Percentiles rank a stretch among this genome's conserved stretches.
phyloP scores from a whole-genome alignment of 768 basidiomycete species.

The Agrocybe praecox region DNA sequence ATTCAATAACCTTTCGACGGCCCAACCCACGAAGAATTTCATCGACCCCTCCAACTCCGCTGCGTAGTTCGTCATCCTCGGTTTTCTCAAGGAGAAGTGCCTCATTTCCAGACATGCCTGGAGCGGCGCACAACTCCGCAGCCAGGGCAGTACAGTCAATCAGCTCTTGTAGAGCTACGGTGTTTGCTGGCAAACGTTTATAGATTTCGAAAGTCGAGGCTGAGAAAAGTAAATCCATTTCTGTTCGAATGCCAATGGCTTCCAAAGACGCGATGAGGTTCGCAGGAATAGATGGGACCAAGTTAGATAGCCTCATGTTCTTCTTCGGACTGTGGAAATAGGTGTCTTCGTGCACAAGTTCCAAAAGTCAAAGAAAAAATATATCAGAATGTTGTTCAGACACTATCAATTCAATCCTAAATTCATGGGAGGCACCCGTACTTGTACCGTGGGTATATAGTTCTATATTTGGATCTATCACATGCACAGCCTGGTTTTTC shows the following conservation, averaged over 20 bases:
- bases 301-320: conserved; percentile 49
- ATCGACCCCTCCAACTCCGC: conserved; percentile 54
- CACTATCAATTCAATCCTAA: too few species aligned
- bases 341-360: too few species aligned
- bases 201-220: conserved; percentile 51
- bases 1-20: conserved; percentile 59
- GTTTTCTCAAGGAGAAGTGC: conserved; percentile 26
- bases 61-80: conserved; percentile 24
- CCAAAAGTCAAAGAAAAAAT: too few species aligned
- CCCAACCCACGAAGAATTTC: conserved; percentile 51
- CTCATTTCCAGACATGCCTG: conserved; percentile 37
- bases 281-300: conserved; percentile 40
- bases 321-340: conserved; percentile 19
- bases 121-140: conserved; percentile 44
- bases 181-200: conserved; percentile 50
- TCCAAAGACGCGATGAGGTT: conserved; percentile 50
- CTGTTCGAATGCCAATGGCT: conserved; percentile 52
- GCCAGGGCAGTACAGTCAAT: conserved; percentile 39
- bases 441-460: too few species aligned
- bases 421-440: too few species aligned
- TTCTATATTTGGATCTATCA: too few species aligned
- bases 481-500: too few species aligned
- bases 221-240: conserved; percentile 58
- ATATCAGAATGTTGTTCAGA: too few species aligned
- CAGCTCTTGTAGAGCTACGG: conserved; percentile 51